Conservation (phyloP, 148 eudicot genomes). For the Linanthus parryae region DNA sequence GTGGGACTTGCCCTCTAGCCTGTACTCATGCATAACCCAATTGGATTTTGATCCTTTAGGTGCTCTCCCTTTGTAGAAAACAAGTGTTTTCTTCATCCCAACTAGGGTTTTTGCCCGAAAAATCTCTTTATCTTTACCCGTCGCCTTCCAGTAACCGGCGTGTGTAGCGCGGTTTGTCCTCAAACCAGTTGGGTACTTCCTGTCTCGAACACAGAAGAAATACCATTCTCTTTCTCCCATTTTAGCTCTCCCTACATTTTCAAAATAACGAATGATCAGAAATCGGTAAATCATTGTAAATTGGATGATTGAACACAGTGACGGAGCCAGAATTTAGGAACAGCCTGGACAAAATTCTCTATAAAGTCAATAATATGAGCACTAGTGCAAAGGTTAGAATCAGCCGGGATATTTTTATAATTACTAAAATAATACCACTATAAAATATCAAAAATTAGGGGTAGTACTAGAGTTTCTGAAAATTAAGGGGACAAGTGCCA, state of each 20-base stretch:
- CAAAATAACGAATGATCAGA: no score
- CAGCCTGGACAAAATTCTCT: no score
- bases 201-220: slow-evolving; percentile 2
- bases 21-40: slow-evolving; percentile 92
- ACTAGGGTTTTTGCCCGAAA: slow-evolving; percentile 33
- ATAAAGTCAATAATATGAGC: no score
- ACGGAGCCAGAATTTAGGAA: no score
- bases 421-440: no score
- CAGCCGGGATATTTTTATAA: no score
- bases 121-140: slow-evolving; percentile 91
- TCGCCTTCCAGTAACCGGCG: slow-evolving; percentile 49
- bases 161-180: slow-evolving; percentile 11
- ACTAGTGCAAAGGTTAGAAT: no score
- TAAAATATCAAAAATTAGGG: no score
- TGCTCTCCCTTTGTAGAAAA: slow-evolving; percentile 80
- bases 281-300: no score
- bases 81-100: slow-evolving; percentile 94
- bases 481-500: no score
- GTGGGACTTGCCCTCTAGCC: slow-evolving; percentile 51
- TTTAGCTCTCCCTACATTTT: slow-evolving; percentile 4
- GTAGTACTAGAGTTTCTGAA: no score
- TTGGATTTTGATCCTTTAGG: slow-evolving; percentile 72
- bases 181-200: slow-evolving; percentile 10
- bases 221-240: slow-evolving; percentile 9
- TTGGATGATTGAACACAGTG: no score